phyloP scores from a whole-genome alignment of 176 grass and related monocot species.

The Eleusine coracana region DNA sequence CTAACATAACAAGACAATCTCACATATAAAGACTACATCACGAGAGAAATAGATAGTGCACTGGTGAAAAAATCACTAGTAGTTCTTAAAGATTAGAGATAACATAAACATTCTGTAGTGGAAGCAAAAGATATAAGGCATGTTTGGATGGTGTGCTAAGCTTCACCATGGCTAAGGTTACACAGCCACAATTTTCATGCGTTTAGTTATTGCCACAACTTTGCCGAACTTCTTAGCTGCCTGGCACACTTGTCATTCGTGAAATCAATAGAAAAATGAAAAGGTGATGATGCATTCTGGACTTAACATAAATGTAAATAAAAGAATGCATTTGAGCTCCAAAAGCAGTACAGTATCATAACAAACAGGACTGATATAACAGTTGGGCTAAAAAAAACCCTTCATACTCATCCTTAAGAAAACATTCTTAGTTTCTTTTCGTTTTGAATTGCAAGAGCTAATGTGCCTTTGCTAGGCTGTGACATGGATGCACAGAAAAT shows the following conservation, averaged over 20 bases:
- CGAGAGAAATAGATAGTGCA: neutral
- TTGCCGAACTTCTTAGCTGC: no score
- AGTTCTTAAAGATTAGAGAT: neutral
- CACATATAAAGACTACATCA: neutral
- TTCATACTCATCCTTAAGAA: neutral
- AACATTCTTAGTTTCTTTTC: constrained; percentile 1
- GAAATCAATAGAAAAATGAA: constrained; percentile 38
- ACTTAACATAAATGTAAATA: no score
- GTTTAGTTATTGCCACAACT: no score
- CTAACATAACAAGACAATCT: neutral
- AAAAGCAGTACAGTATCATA: constrained; percentile 7
- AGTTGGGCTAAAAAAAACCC: neutral
- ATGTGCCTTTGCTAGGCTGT: neutral
- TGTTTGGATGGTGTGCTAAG: no score
- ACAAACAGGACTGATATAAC: neutral
- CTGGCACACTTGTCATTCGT: no score
- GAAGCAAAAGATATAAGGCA: constrained; percentile 15
- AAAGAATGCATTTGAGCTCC: neutral
- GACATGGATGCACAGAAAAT: constrained; percentile 3
- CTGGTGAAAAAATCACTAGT: constrained; percentile 18
- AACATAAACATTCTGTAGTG: neutral
- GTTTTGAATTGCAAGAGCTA: constrained; percentile 1
- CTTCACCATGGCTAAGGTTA: no score
- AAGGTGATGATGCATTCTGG: constrained; percentile 18
- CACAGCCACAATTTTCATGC: no score